These are phyloP conservation scores for Fusarium mangiferae DNA, from an alignment of 2,329 filamentous ascomycete species.

Conservation along the genomic window DNA sequence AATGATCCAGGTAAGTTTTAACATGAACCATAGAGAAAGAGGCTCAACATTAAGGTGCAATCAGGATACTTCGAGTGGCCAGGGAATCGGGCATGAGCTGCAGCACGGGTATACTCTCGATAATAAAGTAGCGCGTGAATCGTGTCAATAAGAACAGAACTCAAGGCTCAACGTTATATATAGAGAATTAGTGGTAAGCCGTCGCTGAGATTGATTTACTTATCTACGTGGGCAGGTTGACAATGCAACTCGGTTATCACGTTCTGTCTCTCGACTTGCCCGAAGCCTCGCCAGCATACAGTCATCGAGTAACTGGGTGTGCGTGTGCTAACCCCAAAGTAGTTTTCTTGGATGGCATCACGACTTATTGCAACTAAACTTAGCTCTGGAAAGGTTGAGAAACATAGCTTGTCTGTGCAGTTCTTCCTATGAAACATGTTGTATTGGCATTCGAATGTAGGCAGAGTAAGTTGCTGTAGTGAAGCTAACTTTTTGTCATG, in stretches of 20 bases:
- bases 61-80: not conserved
- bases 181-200: accelerated
- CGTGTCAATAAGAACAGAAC: not conserved
- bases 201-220: not conserved
- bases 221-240: not conserved
- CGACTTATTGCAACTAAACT: not conserved
- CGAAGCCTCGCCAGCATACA: not conserved
- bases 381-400: not conserved
- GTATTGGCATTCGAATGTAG: not conserved
- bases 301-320: not conserved
- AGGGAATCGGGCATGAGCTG: not conserved
- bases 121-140: not conserved
- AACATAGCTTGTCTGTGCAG: too few species aligned
- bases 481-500: not conserved
- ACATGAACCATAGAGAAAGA: not conserved
- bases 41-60: too few species aligned
- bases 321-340: not conserved
- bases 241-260: not conserved
- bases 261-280: not conserved
- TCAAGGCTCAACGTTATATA: not conserved
- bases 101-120: not conserved
- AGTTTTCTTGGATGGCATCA: not conserved
- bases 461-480: not conserved
- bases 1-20: not conserved
- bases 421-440: not conserved